Base-by-base conservation (phyloP, 169 alveolate genomes). In the Plasmodium cynomolgi region DNA sequence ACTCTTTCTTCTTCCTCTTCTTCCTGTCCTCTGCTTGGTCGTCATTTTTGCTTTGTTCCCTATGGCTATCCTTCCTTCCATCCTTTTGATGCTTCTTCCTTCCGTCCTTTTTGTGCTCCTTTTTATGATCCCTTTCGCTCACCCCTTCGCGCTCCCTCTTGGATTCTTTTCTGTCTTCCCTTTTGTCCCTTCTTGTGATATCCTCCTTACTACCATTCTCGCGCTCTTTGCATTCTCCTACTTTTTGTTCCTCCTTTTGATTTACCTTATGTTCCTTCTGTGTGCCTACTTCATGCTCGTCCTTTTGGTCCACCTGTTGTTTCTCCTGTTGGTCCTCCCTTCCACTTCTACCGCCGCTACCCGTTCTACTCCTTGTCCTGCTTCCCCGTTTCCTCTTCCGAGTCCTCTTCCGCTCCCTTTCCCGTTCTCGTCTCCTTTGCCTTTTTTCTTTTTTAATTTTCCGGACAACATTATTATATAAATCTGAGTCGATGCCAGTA, bases 401-500 rank as follows among this genome's bases (percentile, higher is more conserved):
- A 15, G 26, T 77, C 34, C 29, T 74, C 39, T 81, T 74, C 37
- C 34, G 68, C 34, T 91, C 92, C 44, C 84, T 29, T 91, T 81
- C 68, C 26, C 56, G 50, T 26, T 29, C 84, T 37, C 72, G 73
- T 39, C 37, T 82, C 56, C 75, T 81, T 71, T 31, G 83, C 81
- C 62, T 81, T 81, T 72, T 91, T 44, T 91, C 95, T 39, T 56
- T 81, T 81, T 91, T 91, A 41, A 91, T 81, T 72, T 91, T 82
- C 31, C 74, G 82, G 54, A 91, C 33, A 37, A 91, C 95, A n/a
- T 81, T 34, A 29, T 62, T 73, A 91, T 91, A 91, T 58, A 91
- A 68, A 91, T 91, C 95, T 6, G 95, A 91, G 34, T 81, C 92
- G 74, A 91, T 91, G 15, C 95, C 95, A 41, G 95, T 71, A 34